Percentiles rank a stretch among this genome's conserved stretches.
phyloP scores from a whole-genome alignment of 1,284 basidiomycete species.

The Cryptococcus depauperatus region DNA sequence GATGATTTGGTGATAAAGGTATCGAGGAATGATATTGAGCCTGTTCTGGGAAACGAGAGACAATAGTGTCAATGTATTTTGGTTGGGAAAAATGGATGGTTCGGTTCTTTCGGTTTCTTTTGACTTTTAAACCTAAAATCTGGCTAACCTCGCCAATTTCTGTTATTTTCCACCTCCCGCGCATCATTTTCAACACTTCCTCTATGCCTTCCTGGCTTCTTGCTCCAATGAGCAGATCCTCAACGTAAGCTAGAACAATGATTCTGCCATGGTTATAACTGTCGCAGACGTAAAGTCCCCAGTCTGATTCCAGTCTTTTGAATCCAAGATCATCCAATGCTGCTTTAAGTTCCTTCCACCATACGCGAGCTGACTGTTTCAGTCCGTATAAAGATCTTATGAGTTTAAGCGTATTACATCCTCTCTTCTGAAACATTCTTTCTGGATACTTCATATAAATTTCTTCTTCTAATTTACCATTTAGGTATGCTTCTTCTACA shows the following conservation, averaged over 20 bases:
- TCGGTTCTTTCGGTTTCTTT: not conserved
- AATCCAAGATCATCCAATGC: not conserved
- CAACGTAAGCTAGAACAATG: not conserved
- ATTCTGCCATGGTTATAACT: not conserved
- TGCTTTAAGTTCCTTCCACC: not conserved
- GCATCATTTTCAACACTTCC: not conserved
- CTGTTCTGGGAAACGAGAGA: not conserved
- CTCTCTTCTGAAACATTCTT: not conserved
- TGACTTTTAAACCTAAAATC: not conserved
- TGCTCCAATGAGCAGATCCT: not conserved
- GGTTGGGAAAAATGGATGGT: not conserved
- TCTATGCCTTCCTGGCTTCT: not conserved
- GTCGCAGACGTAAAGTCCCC: not conserved
- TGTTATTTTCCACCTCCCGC: not conserved
- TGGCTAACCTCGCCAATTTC: not conserved
- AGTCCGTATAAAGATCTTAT: not conserved
- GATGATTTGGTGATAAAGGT: not conserved
- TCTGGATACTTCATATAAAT: not conserved
- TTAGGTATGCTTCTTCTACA: not conserved
- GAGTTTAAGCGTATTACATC: not conserved
- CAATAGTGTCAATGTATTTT: not conserved
- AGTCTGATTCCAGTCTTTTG: not conserved
- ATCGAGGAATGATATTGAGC: not conserved
- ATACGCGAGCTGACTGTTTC: not conserved
- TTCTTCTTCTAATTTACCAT: not conserved